phyloP scores from a whole-genome alignment of 495 filamentous ascomycete genomes.

The Xylaria curta region DNA sequence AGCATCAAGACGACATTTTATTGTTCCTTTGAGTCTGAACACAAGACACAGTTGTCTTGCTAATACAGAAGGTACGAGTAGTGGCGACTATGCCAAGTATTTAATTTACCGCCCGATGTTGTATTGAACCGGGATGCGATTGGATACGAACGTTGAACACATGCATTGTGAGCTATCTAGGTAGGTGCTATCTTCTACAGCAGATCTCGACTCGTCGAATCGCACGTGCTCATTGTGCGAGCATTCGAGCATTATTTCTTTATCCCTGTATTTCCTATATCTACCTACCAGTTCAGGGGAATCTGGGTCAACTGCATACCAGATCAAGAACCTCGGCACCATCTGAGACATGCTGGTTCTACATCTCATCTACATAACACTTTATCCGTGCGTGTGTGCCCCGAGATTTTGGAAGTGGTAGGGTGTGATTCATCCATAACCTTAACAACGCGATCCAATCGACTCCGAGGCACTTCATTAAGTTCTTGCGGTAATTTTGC shows the following conservation, averaged over 20 bases:
- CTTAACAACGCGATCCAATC: neutral
- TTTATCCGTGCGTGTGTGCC: neutral
- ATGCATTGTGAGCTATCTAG: neutral
- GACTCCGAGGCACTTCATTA: neutral
- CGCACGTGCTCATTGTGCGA: neutral
- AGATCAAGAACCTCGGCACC: neutral
- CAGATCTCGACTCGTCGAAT: neutral
- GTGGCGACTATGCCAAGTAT: slow-evolving; percentile 4
- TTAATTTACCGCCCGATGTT: neutral
- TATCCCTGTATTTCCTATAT: neutral
- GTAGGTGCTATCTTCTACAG: neutral
- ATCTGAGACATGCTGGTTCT: slow-evolving; percentile 1
- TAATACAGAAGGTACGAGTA: neutral
- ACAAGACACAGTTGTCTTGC: neutral
- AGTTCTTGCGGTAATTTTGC: too few relatives aligned
- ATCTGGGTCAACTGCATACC: neutral
- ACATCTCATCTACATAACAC: neutral
- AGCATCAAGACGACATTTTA: neutral
- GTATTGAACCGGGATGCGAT: slow-evolving; percentile 1
- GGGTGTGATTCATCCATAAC: neutral
- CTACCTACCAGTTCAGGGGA: slow-evolving; percentile 11
- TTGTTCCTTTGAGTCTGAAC: neutral
- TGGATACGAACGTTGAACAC: neutral
- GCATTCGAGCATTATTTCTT: neutral
- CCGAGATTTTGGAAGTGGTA: neutral